Conservation (phyloP, 345 rosid species). For the Euphorbia lathyris region DNA sequence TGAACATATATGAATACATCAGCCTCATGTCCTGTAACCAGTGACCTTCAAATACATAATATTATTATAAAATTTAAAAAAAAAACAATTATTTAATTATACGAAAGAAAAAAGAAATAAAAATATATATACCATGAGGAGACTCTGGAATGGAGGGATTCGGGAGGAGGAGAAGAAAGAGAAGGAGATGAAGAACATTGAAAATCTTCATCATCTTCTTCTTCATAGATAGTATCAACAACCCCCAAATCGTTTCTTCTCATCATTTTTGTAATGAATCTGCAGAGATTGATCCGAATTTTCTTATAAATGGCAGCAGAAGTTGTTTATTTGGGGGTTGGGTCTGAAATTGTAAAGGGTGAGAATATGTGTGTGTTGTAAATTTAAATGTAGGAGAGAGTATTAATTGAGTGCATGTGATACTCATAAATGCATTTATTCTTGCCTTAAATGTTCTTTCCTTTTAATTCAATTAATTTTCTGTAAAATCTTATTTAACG, state of each 20-base stretch:
- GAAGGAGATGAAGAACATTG: conserved; percentile 29
- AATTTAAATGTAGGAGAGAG: conserved; percentile 24
- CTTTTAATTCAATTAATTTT: not conserved
- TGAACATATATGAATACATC: conserved; percentile 60
- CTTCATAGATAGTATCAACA: conserved; percentile 82
- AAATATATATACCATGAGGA: conserved; percentile 47
- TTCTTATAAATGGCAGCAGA: not conserved
- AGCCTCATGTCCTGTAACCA: conserved; percentile 41
- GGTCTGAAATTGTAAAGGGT: conserved; percentile 23
- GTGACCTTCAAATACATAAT: conserved; percentile 39
- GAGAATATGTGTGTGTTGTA: conserved; percentile 20
- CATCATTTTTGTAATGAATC: conserved; percentile 35
- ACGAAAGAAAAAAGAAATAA: not conserved
- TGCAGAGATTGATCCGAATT: not conserved
- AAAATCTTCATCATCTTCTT: conserved; percentile 47
- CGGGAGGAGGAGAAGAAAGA: conserved; percentile 31
- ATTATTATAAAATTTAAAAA: not conserved
- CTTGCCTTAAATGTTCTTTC: not conserved
- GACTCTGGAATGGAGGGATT: conserved; percentile 51
- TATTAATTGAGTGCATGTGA: conserved; percentile 61
- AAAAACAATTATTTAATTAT: not conserved
- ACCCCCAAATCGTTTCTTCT: conserved; percentile 53
- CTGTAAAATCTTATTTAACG: too few relatives aligned
- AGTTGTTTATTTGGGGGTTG: not conserved
- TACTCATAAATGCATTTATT: conserved; percentile 46